Percentiles rank a stretch among this genome's conserved stretches.
phyloP scores from a whole-genome alignment of 148 eudicot genomes.

The Pharnaceum exiguum region DNA sequence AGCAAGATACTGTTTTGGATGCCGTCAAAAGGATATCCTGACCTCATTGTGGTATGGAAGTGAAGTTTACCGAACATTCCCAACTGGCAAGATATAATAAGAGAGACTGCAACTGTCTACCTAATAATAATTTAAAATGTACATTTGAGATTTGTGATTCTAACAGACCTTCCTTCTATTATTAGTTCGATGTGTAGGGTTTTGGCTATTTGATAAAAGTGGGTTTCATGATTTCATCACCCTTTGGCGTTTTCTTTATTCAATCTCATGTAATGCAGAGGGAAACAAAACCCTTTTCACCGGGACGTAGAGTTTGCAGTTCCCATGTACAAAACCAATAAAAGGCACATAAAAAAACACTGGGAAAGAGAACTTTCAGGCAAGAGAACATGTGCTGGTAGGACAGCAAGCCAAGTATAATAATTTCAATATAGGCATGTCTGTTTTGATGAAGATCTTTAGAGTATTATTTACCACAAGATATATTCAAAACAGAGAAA shows the following conservation, averaged over 20 bases:
- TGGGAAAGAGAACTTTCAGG: conserved; percentile 16
- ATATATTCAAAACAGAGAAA: no score
- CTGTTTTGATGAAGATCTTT: conserved; percentile 20
- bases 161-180: conserved; percentile 29
- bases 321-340: conserved; percentile 1
- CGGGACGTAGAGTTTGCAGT: conserved; percentile 24
- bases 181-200: conserved; percentile 3
- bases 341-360: conserved; percentile 6
- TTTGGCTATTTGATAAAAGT: conserved; percentile 14
- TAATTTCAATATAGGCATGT: conserved; percentile 34
- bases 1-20: conserved; percentile 16
- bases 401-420: conserved; percentile 31
- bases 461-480: no score
- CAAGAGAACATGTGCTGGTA: conserved; percentile 44
- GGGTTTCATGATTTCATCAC: conserved; percentile 23
- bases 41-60: conserved; percentile 16
- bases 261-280: conserved; percentile 9
- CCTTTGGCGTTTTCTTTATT: conserved; percentile 1
- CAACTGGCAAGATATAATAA: conserved; percentile 16
- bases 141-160: conserved; percentile 6
- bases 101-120: neutral
- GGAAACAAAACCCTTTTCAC: conserved; percentile 22
- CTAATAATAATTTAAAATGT: neutral
- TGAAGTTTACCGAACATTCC: conserved; percentile 15
- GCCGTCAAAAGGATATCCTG: conserved; percentile 23